Base-by-base conservation (phyloP, 2,329 filamentous ascomycete species). In the Phialemoniopsis sp. region DNA sequence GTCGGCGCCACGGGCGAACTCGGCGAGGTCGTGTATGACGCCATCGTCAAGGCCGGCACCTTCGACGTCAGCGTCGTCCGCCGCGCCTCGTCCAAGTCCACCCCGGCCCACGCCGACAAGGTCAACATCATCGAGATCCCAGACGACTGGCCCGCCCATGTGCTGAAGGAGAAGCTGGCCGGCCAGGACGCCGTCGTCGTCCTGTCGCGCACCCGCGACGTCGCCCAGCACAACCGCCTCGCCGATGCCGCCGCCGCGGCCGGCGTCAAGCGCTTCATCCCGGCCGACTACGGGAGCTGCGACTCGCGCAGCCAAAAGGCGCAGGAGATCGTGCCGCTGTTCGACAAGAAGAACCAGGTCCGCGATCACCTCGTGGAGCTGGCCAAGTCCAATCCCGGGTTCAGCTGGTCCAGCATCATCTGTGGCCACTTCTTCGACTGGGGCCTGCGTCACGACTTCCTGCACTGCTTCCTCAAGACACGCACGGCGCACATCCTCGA, bases 381-480 rank as follows among this genome's bases (percentile, higher is more conserved):
- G 26, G 48, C 56, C 0, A 50, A 45, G 3, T 32, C 34, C 8
- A 4, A 14, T 7, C 32, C 32, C 4, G 19, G n/a, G 1, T 65
- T 66, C 41, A 46, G 50, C 3, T 67, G 58, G 58, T 66, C 63
- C 7, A 60, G 58, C 32, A 43, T 67, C 35, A 61, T 65, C 9
- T 55, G 53, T 19, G 63, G 63, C 2, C 62, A 66, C 42, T 65
- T 67, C 42, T 67, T 66, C 49, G 63, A 67, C 49, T 66, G 63
- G 63, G 63, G 63, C 4, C 41, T 67, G 36, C 43, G 44, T 30
- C 49, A 56, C 28, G 53, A 53, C 26, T 65, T 65, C 35, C 37
- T 67, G 39, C 62, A 64, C 47, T 59, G 60, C 37, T 45, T 62
- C 41, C 45, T 64, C 13, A 42, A 46, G 36, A 42, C 39, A 5